Evolutionary conservation across 306 rosid genomes (phyloP).

Genomic region (Acacia melanoxylon): DNA sequence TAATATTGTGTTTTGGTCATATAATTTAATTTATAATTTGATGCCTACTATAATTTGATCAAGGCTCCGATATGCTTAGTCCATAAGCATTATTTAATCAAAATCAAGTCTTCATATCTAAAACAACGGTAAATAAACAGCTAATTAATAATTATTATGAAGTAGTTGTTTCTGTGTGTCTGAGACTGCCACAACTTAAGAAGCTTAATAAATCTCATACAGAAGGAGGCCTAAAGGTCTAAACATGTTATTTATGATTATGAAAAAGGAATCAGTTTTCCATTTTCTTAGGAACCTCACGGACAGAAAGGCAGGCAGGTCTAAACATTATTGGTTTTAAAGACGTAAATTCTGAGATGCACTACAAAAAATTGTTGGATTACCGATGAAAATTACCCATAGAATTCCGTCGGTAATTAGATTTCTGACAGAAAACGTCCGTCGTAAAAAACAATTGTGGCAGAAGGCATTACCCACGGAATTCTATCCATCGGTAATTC

Average conservation of each 20-base stretch:
- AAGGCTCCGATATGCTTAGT: not conserved
- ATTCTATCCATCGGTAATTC: too few relatives aligned
- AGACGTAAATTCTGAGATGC: not conserved
- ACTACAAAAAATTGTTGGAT: too few relatives aligned
- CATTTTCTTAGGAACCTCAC: not conserved
- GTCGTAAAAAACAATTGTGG: too few relatives aligned
- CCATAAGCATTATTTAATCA: not conserved
- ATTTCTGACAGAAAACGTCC: too few relatives aligned
- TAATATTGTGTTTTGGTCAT: not conserved
- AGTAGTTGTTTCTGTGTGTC: not conserved
- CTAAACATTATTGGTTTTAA: not conserved
- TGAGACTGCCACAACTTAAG: not conserved
- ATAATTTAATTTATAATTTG: not conserved
- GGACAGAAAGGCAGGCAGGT: not conserved
- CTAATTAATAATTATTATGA: not conserved
- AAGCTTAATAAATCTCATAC: not conserved
- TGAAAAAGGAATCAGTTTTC: not conserved
- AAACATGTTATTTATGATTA: not conserved
- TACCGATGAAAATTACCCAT: too few relatives aligned
- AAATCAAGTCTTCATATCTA: not conserved
- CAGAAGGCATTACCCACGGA: too few relatives aligned
- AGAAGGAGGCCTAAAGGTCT: not conserved
- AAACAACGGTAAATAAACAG: not conserved
- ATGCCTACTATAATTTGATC: not conserved
- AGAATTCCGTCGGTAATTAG: too few relatives aligned